phyloP scores from a whole-genome alignment of 495 filamentous ascomycete species.

The Xanthoparmelia taractica region DNA sequence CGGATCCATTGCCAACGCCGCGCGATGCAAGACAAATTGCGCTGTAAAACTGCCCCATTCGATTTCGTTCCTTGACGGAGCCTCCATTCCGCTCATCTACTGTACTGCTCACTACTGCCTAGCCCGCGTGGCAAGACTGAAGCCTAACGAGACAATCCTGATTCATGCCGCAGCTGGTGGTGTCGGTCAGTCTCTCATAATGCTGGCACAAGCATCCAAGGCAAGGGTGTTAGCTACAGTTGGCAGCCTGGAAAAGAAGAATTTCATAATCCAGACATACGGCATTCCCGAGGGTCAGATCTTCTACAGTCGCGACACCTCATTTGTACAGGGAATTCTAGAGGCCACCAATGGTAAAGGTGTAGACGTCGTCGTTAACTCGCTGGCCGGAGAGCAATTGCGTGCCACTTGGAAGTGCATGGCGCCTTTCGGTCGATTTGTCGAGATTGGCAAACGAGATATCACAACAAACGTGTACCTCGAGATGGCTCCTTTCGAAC shows the following conservation, averaged over 20 bases:
- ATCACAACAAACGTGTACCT: constrained; percentile 30
- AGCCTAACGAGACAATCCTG: constrained; percentile 25
- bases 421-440: constrained; percentile 37
- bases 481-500: constrained; percentile 8
- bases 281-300: constrained; percentile 36
- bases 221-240: constrained; percentile 55
- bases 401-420: constrained; percentile 37
- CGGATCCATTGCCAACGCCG: constrained; percentile 20
- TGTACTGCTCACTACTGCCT: constrained; percentile 28
- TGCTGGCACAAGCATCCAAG: constrained; percentile 42
- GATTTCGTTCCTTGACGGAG: constrained; percentile 26
- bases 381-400: constrained; percentile 36
- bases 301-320: constrained; percentile 39
- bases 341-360: constrained; percentile 39
- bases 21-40: neutral
- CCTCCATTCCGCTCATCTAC: constrained; percentile 27
- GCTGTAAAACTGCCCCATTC: constrained; percentile 25
- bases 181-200: constrained; percentile 50
- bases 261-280: constrained; percentile 33
- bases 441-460: constrained; percentile 41
- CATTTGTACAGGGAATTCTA: constrained; percentile 40
- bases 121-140: constrained; percentile 23
- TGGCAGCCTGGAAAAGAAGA: constrained; percentile 34
- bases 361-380: constrained; percentile 51
- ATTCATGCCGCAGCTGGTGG: constrained; percentile 30